Base-by-base conservation (phyloP, 345 rosid species). In the Clausena lansium region DNA sequence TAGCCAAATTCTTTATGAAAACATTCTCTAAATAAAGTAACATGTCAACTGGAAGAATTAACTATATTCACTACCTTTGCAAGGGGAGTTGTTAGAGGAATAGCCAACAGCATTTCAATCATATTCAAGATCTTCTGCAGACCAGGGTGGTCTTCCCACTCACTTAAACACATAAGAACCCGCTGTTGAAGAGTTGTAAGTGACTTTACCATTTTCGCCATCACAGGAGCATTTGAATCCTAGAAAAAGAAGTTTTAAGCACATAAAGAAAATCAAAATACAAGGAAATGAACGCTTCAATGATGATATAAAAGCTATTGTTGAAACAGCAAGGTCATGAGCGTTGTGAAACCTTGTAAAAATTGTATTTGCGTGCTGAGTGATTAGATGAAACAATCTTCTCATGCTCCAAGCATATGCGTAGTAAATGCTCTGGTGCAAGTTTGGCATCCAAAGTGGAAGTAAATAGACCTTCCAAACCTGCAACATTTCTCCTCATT, bases 81-180 rank as follows among this genome's bases (percentile, higher is more conserved):
- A 50, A 96, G 81, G 79, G 98, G 97, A 70, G 98, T 90, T 71
- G 58, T 81, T 59, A 85, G 64, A 69, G 99, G 99, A 82, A 93
- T 83, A 68, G 78, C 88, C 90, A 92, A 78, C 70, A 96, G 93
- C 97, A 91, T 88, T 76, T 83, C 84, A 76, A 87, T 81, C 63
- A 89, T 82, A 87, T 92, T 91, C 82, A 87, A 77, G 74, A 96
- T 87, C 82, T 88, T 89, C 69, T 85, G 93, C 77, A 96, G 97
- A 82, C 90, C 94, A 73, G 91, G 90, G 86, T 92, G 90, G 74
- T 90, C 97, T 83, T 93, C 99, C 88, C 87, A 88, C 81, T 92
- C 93, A 54, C 71, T 82, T 81, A 90, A 63, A 73, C 92, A 90
- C 60, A 84, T 74, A 76, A 24, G n/a, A 80, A 90, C 82, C 77